phyloP scores from a whole-genome alignment of 345 rosid genomes.

The Corymbia maculata region DNA sequence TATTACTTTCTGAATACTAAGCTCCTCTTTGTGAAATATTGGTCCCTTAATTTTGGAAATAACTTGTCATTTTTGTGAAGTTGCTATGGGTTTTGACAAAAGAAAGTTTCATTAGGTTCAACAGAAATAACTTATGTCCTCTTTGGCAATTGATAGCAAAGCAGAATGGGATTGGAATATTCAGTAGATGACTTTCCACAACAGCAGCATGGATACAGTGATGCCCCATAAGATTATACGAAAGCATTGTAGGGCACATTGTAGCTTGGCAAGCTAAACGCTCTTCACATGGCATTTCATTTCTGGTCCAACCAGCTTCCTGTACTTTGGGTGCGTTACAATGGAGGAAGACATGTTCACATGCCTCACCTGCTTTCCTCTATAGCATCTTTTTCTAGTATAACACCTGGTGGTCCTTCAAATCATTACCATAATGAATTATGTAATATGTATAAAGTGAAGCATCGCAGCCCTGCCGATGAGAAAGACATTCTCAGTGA shows the following conservation, averaged over 20 bases:
- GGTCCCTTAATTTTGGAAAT: neutral
- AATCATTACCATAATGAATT: conserved; percentile 1
- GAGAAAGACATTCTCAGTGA: conserved; percentile 48
- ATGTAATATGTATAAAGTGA: neutral
- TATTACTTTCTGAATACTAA: neutral
- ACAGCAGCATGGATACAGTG: neutral
- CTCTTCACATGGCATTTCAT: conserved; percentile 14
- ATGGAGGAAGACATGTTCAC: conserved; percentile 6
- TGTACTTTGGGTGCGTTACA: neutral
- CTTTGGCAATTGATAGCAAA: neutral
- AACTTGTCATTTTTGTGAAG: neutral
- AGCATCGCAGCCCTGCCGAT: conserved; percentile 6
- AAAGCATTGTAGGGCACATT: neutral
- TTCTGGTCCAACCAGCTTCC: neutral
- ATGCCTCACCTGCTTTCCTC: neutral
- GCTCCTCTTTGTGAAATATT: neutral
- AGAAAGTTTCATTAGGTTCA: neutral
- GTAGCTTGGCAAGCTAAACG: neutral
- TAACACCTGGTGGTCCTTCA: neutral
- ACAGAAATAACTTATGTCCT: neutral
- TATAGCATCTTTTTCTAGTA: neutral
- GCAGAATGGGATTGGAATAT: neutral
- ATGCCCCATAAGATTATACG: neutral
- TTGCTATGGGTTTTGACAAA: neutral
- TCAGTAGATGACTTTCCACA: neutral